Conservation (phyloP, 2,329 filamentous ascomycete genomes). For the Talaromyces piceae region DNA sequence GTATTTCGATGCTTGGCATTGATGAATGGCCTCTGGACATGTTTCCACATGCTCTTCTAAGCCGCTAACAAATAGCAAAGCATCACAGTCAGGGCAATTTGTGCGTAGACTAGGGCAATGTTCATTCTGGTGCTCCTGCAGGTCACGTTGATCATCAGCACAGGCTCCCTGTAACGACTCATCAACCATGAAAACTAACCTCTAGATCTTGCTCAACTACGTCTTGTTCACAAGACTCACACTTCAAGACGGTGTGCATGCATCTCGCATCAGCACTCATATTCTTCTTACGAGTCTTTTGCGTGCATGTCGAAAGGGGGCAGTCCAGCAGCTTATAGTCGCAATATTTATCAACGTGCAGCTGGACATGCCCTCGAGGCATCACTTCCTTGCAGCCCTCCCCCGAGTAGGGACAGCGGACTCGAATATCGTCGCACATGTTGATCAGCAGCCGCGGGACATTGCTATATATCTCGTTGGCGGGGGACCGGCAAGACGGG, state of each 20-base stretch:
- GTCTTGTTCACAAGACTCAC: constrained; percentile 45
- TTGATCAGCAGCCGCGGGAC: constrained; percentile 52
- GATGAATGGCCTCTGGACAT: constrained; percentile 29
- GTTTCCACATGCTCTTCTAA: constrained; percentile 29
- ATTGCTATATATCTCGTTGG: constrained; percentile 28
- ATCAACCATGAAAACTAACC: constrained; percentile 23
- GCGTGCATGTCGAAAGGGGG: constrained; percentile 41
- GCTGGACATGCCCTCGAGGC: constrained; percentile 50
- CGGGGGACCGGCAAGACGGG: constrained; percentile 50
- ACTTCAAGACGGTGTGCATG: constrained; percentile 47
- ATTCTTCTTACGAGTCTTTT: constrained; percentile 50
- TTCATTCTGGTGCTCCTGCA: constrained; percentile 29
- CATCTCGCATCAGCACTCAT: constrained; percentile 42
- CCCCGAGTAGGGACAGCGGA: constrained; percentile 50
- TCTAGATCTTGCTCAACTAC: constrained; percentile 50
- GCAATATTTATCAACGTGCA: constrained; percentile 56
- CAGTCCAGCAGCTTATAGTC: constrained; percentile 49
- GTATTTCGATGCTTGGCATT: constrained; percentile 34
- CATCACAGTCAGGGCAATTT: constrained; percentile 31
- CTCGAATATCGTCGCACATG: constrained; percentile 55
- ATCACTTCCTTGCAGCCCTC: constrained; percentile 49
- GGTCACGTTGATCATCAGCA: constrained; percentile 5
- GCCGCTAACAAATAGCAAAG: constrained; percentile 24
- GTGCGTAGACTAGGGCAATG: constrained; percentile 30
- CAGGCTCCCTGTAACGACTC: not conserved